A percentile compares a stretch with the other conserved stretches of the same genome.
Evolutionary conservation across 192 early-diverging fungal species (phyloP).

Genomic region (Diversispora epigaea): DNA sequence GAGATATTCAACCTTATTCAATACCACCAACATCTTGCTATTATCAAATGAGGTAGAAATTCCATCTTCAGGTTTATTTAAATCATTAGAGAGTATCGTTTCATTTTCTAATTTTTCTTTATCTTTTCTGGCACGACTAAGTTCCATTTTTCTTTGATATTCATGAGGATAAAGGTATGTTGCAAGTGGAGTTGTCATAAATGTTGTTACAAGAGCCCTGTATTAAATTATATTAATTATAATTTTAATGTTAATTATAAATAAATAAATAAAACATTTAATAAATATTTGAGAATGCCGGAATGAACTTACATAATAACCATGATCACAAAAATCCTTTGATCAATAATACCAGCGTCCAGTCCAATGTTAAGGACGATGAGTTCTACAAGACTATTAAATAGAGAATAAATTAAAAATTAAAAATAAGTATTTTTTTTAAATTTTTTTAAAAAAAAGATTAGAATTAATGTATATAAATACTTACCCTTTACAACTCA

Average conservation of each 20-base stretch:
- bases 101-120: slow-evolving; percentile 6
- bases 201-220: slow-evolving; percentile 84
- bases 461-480: not conserved
- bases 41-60: not conserved
- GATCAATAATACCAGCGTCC: slow-evolving; percentile 79
- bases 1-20: slow-evolving; percentile 46
- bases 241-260: too few relatives aligned
- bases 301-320: slow-evolving; percentile 44
- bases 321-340: slow-evolving; percentile 54
- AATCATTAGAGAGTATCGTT: not conserved
- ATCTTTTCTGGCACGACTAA: slow-evolving; percentile 30
- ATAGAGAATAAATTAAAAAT: too few relatives aligned
- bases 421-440: too few relatives aligned
- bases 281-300: too few relatives aligned
- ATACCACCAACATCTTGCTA: slow-evolving; percentile 40
- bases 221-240: slow-evolving; percentile 26
- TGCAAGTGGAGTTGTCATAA: slow-evolving; percentile 82
- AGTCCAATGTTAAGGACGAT: slow-evolving; percentile 95
- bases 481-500: slow-evolving; percentile 87
- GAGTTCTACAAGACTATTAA: slow-evolving; percentile 79
- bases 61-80: not conserved
- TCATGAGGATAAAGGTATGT: slow-evolving; percentile 69
- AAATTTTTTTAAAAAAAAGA: not conserved
- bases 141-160: slow-evolving; percentile 49
- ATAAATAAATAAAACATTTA: too few relatives aligned